These are phyloP conservation scores for Trichomonascus vanleenenianus DNA, from an alignment of 805 yeast species.

Conservation along the genomic window DNA sequence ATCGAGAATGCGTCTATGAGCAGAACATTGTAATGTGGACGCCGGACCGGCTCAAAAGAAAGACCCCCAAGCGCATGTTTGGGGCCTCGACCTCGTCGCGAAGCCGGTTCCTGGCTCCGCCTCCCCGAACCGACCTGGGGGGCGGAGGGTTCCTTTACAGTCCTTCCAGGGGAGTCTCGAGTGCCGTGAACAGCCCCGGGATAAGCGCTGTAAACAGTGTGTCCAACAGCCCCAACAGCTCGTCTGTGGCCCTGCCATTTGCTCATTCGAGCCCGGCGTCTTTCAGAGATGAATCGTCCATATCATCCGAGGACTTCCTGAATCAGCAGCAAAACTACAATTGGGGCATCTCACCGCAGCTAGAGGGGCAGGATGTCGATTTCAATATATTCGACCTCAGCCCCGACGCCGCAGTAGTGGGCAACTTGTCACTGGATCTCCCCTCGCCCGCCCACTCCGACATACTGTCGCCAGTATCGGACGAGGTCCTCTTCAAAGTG, in stretches of 20 bases:
- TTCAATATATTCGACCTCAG: background rate
- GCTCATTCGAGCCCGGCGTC: background rate
- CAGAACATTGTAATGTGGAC: constrained; percentile 12
- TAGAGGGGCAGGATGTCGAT: background rate
- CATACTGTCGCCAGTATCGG: constrained; percentile 5
- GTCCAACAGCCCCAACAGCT: background rate
- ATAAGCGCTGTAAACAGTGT: no score
- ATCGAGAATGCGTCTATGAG: constrained; percentile 13
- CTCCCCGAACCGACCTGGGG: no score
- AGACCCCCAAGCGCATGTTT: background rate
- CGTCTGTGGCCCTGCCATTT: background rate
- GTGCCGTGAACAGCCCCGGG: no score
- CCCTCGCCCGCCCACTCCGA: background rate
- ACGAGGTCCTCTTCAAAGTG: constrained; percentile 5
- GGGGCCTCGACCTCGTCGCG: background rate
- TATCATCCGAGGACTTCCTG: background rate
- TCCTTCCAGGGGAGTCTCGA: no score
- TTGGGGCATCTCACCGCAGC: background rate
- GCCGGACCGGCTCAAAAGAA: constrained; percentile 4
- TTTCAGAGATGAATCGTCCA: background rate
- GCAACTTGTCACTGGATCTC: background rate
- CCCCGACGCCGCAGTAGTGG: no score
- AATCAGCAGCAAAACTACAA: background rate
- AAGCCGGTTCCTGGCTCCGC: background rate
- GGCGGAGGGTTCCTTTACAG: no score